Base-by-base conservation (phyloP, 2,329 filamentous ascomycete species). In the Ophiostoma himal-ulmi region DNA sequence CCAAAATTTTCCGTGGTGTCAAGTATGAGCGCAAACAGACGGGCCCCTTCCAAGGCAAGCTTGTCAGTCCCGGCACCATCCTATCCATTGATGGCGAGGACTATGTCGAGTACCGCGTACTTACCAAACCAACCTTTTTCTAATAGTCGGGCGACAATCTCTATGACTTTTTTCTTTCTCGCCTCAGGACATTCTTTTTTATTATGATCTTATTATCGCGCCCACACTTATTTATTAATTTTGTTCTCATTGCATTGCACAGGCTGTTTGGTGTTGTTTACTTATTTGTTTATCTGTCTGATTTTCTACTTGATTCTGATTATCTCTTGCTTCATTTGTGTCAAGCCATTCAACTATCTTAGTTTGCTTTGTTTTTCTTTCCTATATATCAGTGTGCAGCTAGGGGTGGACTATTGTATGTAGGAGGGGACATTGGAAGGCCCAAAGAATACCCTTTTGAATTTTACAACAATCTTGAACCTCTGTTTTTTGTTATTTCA, bases 11-110 rank as follows among this genome's bases (percentile, higher is more conserved):
- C 74, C 81, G 82, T 36, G 87, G 86, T 34, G 79, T 88, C 75
- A 88, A 86, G 76, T 90, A 89, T 73, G 86, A 88, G 77, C 83
- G 86, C 69, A 89, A 88, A 78, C 77, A 82, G 41, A 87, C 78
- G 4, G 88, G 88, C 0, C 86, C 86, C 0, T 89, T 89, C 71
- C 81, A 83, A 72, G 87, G 87, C 34, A 88, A 88, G 76, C 82
- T 89, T n/a, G 86, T 88, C 39, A 87, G 85, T 66, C 83, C 86
- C 72, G 85, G 87, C 5, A 84, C 83, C 11, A 86, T 89, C 30
- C 83, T 89, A 74, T 88, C 80, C 67, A 89, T 90, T 71, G 86
- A 89, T 71, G 88, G 87, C 30, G 87, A 89, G 76, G 88, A 89
- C 73, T 90, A 87, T 72, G 86, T 90, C 44, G 88, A 89, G 76